phyloP scores from a whole-genome alignment of 768 basidiomycete genomes.

The Vararia minispora region DNA sequence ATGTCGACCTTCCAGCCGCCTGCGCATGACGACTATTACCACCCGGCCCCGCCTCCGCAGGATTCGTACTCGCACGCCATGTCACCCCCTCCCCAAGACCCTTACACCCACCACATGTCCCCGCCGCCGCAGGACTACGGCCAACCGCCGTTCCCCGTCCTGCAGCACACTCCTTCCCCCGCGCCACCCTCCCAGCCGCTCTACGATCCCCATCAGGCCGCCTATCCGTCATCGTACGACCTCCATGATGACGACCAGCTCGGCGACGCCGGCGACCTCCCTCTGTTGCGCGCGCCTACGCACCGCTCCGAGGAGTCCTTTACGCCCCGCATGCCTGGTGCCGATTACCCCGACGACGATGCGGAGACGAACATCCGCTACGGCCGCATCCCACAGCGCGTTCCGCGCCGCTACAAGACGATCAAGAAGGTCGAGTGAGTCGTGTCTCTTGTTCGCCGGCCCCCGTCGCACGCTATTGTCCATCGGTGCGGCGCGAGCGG shows the following conservation, averaged over 20 bases:
- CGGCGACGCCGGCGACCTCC: constrained; percentile 52
- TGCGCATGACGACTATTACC: constrained; percentile 11
- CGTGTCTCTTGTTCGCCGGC: too few relatives aligned
- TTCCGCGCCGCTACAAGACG: constrained; percentile 85
- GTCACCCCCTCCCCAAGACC: too few relatives aligned
- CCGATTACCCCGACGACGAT: constrained; percentile 23
- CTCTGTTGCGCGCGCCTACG: constrained; percentile 33
- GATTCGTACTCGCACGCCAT: constrained; percentile 5
- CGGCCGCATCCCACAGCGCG: constrained; percentile 83
- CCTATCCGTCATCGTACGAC: constrained; percentile 33
- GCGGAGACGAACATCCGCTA: constrained; percentile 65
- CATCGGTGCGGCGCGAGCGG: background rate
- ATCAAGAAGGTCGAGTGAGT: constrained; percentile 83
- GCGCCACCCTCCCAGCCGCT: constrained; percentile 12
- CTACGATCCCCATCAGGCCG: constrained; percentile 8
- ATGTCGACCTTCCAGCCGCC: constrained; percentile 14
- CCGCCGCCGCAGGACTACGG: constrained; percentile 11
- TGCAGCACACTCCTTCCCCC: constrained; percentile 5
- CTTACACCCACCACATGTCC: constrained; percentile 13
- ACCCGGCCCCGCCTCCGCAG: constrained; percentile 15
- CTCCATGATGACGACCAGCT: constrained; percentile 27
- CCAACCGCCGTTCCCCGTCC: constrained; percentile 6
- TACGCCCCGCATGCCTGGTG: constrained; percentile 24
- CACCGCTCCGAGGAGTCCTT: constrained; percentile 10
- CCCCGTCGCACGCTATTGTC: background rate